Conservation (phyloP, 2,329 filamentous ascomycete species). For the Alternaria longipes region DNA sequence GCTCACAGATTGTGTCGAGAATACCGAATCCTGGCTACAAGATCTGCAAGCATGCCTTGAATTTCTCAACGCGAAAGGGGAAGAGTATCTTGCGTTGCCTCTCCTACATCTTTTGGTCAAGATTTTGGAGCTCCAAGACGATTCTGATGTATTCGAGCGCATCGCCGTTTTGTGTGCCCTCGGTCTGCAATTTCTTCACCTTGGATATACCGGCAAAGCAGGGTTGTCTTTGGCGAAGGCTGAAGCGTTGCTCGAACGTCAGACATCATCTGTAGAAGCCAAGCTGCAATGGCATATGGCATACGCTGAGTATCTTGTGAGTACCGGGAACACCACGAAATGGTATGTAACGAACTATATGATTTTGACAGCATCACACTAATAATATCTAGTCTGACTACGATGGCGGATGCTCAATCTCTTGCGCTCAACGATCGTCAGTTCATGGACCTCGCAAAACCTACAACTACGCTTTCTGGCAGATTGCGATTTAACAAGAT, state of each 20-base stretch:
- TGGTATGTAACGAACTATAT: conserved; percentile 49
- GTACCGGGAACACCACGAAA: conserved; percentile 71
- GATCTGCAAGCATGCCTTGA: conserved; percentile 65
- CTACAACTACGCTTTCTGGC: conserved; percentile 45
- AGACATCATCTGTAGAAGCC: conserved; percentile 56
- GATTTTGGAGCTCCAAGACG: conserved; percentile 57
- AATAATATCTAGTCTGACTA: conserved; percentile 35
- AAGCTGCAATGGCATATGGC: conserved; percentile 71
- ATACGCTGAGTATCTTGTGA: conserved; percentile 77
- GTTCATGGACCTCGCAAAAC: conserved; percentile 42
- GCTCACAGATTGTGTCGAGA: conserved; percentile 59
- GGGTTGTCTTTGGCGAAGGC: conserved; percentile 67
- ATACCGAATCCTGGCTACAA: conserved; percentile 58
- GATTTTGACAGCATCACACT: conserved; percentile 11
- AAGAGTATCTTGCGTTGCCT: conserved; percentile 60
- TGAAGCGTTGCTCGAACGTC: conserved; percentile 58
- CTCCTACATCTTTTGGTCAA: conserved; percentile 61
- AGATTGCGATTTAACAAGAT: conserved; percentile 59
- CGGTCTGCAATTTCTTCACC: conserved; percentile 64
- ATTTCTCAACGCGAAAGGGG: conserved; percentile 66
- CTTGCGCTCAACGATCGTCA: conserved; percentile 40
- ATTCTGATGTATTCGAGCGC: conserved; percentile 49
- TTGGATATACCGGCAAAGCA: conserved; percentile 70
- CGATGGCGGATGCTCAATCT: conserved; percentile 40
- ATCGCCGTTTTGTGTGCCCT: conserved; percentile 58